A percentile compares a stretch with the other conserved stretches of the same genome.
phyloP scores from a whole-genome alignment of 2,329 filamentous ascomycete genomes.

The Myriosclerotinia duriaeana region DNA sequence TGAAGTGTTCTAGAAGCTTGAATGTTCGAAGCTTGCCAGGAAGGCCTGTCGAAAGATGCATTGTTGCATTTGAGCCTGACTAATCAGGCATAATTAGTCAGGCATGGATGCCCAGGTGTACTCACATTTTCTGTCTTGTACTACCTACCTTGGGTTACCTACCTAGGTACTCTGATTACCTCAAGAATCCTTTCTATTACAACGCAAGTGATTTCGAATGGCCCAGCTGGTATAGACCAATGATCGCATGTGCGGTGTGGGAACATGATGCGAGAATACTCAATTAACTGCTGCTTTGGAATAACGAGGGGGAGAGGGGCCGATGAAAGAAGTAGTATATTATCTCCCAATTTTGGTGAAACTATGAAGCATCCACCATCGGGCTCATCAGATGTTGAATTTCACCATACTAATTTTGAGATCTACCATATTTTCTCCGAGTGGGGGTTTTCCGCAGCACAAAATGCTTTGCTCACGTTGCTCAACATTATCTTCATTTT shows the following conservation, averaged over 20 bases:
- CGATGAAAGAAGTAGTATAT: conserved; percentile 5
- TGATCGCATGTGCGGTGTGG: background rate
- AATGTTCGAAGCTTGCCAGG: background rate
- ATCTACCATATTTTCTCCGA: background rate
- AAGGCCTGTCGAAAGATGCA: background rate
- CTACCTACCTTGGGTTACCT: background rate
- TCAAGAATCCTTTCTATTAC: background rate
- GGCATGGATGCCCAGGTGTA: background rate
- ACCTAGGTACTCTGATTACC: background rate
- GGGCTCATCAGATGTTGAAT: background rate
- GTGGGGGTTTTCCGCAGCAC: background rate
- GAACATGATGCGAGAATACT: background rate
- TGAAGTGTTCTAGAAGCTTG: background rate
- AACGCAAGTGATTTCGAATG: background rate
- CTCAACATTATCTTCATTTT: conserved; percentile 23
- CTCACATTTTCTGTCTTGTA: background rate
- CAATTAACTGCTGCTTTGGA: background rate
- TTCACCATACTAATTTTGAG: background rate
- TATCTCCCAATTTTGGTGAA: background rate
- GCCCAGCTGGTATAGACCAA: background rate
- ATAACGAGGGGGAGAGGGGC: background rate
- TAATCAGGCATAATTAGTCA: background rate
- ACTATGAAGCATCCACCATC: conserved; percentile 2
- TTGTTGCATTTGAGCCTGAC: background rate
- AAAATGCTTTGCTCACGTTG: background rate